Percentiles rank a stretch among this genome's conserved stretches.
Evolutionary conservation across 495 filamentous ascomycete genomes (phyloP).

Genomic region (Collariella sp.): DNA sequence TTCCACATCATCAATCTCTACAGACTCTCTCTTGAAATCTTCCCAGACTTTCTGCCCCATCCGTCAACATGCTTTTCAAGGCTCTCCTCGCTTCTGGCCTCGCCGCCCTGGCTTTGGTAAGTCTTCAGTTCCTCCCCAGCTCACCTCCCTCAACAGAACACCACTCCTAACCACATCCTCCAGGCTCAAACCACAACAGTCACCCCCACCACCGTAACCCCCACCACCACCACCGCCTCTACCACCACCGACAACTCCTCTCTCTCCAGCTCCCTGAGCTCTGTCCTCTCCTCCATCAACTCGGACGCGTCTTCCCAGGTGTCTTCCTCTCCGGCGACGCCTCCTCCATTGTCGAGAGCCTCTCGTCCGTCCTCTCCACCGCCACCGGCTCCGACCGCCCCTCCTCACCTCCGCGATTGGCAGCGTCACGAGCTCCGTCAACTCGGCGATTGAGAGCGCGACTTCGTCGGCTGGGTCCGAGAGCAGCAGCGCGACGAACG

Average conservation of each 20-base stretch:
- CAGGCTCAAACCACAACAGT: constrained; percentile 21
- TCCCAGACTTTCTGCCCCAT: neutral
- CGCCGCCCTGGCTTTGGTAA: constrained; percentile 23
- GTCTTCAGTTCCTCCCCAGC: neutral
- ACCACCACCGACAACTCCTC: constrained; percentile 13
- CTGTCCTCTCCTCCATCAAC: constrained; percentile 12
- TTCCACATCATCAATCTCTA: neutral
- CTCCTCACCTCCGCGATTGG: constrained; percentile 18
- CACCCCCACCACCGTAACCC: constrained; percentile 6
- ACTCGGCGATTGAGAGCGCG: constrained; percentile 8
- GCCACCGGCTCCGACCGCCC: constrained; percentile 18
- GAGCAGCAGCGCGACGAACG: neutral
- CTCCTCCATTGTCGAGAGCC: constrained; percentile 8
- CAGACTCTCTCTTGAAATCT: neutral
- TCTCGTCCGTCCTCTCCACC: constrained; percentile 19
- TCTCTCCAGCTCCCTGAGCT: constrained; percentile 12
- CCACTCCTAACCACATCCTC: neutral
- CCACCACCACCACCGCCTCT: constrained; percentile 8
- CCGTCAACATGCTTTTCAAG: constrained; percentile 22
- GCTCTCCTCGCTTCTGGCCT: constrained; percentile 19
- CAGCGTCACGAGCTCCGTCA: constrained; percentile 12
- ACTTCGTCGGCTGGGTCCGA: neutral
- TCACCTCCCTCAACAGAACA: neutral
- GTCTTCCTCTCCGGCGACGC: constrained; percentile 19
- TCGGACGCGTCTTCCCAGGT: constrained; percentile 11